These are phyloP conservation scores for Cinchona pubescens DNA, from an alignment of 257 asterid genomes.

Conservation along the genomic window DNA sequence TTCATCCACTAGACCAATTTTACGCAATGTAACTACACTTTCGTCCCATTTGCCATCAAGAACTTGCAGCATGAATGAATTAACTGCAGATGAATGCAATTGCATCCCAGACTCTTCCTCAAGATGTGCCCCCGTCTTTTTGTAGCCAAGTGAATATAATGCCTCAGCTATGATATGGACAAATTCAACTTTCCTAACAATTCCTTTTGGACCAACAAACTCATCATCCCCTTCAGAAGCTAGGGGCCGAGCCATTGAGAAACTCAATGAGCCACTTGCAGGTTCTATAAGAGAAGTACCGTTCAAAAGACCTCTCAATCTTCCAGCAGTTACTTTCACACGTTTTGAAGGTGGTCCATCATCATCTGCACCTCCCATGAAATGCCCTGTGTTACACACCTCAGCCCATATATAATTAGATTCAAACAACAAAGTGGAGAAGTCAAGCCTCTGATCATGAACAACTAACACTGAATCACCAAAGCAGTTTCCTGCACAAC, in stretches of 20 bases:
- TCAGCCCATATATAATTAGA: slow-evolving; percentile 67
- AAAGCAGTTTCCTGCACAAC: slow-evolving; percentile 15
- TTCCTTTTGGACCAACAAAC: slow-evolving; percentile 67
- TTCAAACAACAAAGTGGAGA: slow-evolving; percentile 16
- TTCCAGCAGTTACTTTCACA: slow-evolving; percentile 56
- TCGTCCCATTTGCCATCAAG: slow-evolving; percentile 85
- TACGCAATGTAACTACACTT: slow-evolving; percentile 51
- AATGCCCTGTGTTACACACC: slow-evolving; percentile 65
- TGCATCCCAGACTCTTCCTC: slow-evolving; percentile 80
- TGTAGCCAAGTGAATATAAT: slow-evolving; percentile 75
- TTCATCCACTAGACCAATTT: slow-evolving; percentile 55
- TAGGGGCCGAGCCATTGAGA: slow-evolving; percentile 63
- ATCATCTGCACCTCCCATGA: slow-evolving; percentile 90
- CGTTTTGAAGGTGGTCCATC: slow-evolving; percentile 84
- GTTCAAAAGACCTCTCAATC: slow-evolving; percentile 48
- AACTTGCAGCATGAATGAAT: slow-evolving; percentile 61
- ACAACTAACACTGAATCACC: background rate
- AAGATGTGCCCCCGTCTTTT: slow-evolving; percentile 54
- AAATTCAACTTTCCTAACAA: slow-evolving; percentile 64
- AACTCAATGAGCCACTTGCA: slow-evolving; percentile 48
- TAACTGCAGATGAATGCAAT: slow-evolving; percentile 54
- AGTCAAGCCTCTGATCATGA: slow-evolving; percentile 22
- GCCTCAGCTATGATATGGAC: slow-evolving; percentile 75
- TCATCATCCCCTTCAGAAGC: slow-evolving; percentile 58
- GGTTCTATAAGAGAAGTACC: slow-evolving; percentile 44